These are phyloP conservation scores for Striga asiatica DNA, from an alignment of 257 asterid genomes.

Conservation along the genomic window DNA sequence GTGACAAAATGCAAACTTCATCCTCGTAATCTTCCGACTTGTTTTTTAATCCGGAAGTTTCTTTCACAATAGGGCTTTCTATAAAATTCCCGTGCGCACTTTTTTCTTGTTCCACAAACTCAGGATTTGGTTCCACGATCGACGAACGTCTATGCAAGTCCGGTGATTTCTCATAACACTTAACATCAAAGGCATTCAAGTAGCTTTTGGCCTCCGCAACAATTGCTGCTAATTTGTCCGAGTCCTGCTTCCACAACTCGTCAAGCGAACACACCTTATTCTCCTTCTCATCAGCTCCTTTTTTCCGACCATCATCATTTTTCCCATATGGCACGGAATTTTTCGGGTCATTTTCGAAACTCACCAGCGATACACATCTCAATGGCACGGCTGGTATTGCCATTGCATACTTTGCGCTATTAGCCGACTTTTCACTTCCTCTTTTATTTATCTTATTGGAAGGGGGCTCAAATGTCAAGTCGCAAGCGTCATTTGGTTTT, in stretches of 20 bases:
- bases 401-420: background rate
- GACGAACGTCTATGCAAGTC: background rate
- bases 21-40: no score
- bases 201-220: conserved; percentile 19
- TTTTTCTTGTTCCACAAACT: background rate
- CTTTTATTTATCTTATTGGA: background rate
- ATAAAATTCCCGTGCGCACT: no score
- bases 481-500: background rate
- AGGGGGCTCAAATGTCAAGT: background rate
- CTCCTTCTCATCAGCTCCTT: background rate
- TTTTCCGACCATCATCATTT: background rate
- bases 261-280: background rate
- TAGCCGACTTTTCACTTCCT: background rate
- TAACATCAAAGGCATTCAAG: background rate
- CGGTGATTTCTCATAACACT: background rate
- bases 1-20: conserved; percentile 8
- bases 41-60: no score
- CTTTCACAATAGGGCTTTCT: no score
- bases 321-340: background rate
- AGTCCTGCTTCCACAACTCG: conserved; percentile 5
- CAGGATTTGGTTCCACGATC: background rate
- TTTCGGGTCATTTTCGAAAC: background rate
- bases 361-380: conserved; percentile 15
- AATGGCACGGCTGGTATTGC: conserved; percentile 18
- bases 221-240: background rate